Evolutionary conservation across 352 stramenopile species (phyloP).

Genomic region (Phytophthora pistaciae): DNA sequence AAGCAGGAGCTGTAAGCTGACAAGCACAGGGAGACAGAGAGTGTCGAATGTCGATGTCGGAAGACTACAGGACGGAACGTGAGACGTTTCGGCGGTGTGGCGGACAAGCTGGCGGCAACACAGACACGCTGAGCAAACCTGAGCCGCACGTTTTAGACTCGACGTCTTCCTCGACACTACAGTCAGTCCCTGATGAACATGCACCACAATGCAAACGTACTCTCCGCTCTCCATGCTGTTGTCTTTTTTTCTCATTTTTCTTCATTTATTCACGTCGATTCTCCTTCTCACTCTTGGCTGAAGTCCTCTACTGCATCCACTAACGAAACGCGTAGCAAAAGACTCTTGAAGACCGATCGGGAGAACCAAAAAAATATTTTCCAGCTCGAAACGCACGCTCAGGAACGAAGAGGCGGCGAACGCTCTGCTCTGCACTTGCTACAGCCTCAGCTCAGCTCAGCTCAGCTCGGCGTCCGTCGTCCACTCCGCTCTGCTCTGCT

Average conservation of each 20-base stretch:
- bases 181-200: background rate
- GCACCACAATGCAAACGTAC: background rate
- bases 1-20: constrained; percentile 56
- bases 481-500: background rate
- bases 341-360: constrained; percentile 5
- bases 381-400: constrained; percentile 13
- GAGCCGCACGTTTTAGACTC: background rate
- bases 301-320: constrained; percentile 4
- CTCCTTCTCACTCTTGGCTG: constrained; percentile 9
- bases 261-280: constrained; percentile 35
- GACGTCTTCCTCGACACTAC: background rate
- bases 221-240: constrained; percentile 1
- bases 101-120: background rate
- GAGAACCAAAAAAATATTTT: constrained; percentile 32
- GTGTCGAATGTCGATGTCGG: no score
- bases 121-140: background rate
- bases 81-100: background rate
- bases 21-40: background rate
- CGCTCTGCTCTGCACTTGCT: background rate
- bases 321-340: constrained; percentile 15
- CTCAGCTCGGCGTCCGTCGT: background rate
- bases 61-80: background rate
- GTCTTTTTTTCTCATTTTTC: constrained; percentile 26
- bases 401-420: background rate
- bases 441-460: background rate